phyloP scores from a whole-genome alignment of 2,329 filamentous ascomycete species.

The Colletotrichum ledebouriae region DNA sequence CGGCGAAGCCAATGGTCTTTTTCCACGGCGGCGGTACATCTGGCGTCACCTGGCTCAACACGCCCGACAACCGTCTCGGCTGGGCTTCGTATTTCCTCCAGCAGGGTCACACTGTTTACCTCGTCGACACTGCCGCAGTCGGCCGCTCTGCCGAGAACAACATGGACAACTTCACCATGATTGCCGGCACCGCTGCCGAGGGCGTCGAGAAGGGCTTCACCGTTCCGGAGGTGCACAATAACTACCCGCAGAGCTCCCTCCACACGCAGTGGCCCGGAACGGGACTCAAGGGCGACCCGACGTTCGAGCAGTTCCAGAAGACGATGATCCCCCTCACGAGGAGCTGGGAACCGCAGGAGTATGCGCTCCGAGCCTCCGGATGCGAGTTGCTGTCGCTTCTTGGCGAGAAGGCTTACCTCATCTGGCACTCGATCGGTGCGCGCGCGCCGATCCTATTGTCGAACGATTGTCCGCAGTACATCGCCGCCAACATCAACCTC shows the following conservation, averaged over 20 bases:
- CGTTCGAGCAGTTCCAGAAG: conserved; percentile 49
- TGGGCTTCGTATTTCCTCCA: conserved; percentile 61
- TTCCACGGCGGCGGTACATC: conserved; percentile 39
- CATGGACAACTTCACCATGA: conserved; percentile 41
- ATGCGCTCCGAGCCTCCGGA: conserved; percentile 47
- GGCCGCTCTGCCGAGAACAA: conserved; percentile 53
- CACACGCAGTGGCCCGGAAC: conserved; percentile 58
- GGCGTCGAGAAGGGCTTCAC: conserved; percentile 52
- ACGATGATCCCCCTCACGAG: conserved; percentile 48
- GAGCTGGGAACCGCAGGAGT: conserved; percentile 47
- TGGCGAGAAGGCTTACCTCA: conserved; percentile 47
- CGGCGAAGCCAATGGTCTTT: conserved; percentile 33
- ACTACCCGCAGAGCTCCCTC: conserved; percentile 46
- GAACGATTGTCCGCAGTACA: conserved; percentile 47
- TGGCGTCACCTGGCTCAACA: conserved; percentile 54
- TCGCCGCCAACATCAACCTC: conserved; percentile 48
- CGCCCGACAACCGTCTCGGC: conserved; percentile 60
- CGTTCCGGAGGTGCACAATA: conserved; percentile 44
- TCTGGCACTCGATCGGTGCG: conserved; percentile 50
- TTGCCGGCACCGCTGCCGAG: conserved; percentile 41
- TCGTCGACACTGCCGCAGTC: conserved; percentile 57
- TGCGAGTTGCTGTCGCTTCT: conserved; percentile 50
- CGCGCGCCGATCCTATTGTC: conserved; percentile 43
- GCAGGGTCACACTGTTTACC: conserved; percentile 57
- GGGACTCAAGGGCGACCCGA: conserved; percentile 46